Conservation (phyloP, 768 basidiomycete species). For the Hydnomerulius pinastri region DNA sequence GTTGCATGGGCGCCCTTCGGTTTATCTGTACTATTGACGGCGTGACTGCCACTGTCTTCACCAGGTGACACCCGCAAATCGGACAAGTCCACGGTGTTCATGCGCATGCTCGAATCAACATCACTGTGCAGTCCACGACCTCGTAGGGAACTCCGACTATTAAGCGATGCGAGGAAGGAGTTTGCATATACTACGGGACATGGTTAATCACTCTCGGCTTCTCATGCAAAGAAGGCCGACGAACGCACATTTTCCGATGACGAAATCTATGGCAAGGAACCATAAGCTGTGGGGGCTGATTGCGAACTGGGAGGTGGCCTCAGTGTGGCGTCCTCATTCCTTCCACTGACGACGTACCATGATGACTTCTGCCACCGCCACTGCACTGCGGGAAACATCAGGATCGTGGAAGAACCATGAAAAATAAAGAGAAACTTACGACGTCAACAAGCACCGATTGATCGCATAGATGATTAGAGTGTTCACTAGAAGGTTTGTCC, state of each 20-base stretch:
- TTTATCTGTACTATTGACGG: background rate
- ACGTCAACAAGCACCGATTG: constrained; percentile 50
- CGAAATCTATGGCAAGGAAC: constrained; percentile 49
- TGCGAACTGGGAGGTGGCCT: constrained; percentile 33
- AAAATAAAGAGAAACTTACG: constrained; percentile 31
- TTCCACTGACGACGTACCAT: constrained; percentile 10
- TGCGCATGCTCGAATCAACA: constrained; percentile 1
- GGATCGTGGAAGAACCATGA: background rate
- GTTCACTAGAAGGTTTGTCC: constrained; percentile 45
- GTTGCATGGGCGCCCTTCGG: background rate
- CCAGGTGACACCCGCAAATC: constrained; percentile 1
- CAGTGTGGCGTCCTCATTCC: background rate
- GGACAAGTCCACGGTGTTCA: constrained; percentile 2
- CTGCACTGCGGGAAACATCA: constrained; percentile 8
- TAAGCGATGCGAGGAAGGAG: constrained; percentile 46
- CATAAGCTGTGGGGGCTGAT: constrained; percentile 46
- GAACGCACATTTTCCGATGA: constrained; percentile 47
- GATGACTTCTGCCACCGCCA: constrained; percentile 24
- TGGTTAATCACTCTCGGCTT: background rate
- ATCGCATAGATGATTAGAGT: constrained; percentile 50
- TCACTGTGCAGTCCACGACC: constrained; percentile 4
- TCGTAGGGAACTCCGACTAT: constrained; percentile 39
- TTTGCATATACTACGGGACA: constrained; percentile 44
- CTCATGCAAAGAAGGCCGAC: background rate
- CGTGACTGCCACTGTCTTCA: background rate